phyloP scores from a whole-genome alignment of 2,329 filamentous ascomycete genomes.

The Gyromitra esculenta region DNA sequence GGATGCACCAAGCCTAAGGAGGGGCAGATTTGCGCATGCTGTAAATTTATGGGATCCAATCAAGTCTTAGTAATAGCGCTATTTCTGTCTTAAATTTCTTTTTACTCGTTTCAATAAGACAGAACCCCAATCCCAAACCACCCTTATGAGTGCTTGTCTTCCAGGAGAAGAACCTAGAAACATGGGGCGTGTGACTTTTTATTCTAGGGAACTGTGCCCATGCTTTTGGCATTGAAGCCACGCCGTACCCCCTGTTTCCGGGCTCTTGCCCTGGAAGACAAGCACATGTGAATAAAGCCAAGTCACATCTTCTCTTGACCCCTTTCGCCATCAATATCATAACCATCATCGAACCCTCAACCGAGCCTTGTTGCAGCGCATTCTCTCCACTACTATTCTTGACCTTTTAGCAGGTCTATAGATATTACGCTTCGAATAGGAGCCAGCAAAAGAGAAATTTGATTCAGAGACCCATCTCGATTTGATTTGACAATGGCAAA shows the following conservation, averaged over 20 bases:
- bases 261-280: no score
- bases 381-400: background rate
- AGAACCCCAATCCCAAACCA: conserved; percentile 5
- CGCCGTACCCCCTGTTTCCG: no score
- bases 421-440: background rate
- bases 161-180: no score
- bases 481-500: conserved; percentile 5
- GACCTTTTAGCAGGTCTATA: background rate
- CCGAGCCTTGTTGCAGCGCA: background rate
- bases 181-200: no score
- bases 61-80: background rate
- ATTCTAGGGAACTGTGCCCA: no score
- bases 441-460: background rate
- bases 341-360: background rate
- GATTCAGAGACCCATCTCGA: background rate
- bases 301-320: background rate
- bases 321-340: background rate
- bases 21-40: background rate
- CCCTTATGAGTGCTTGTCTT: background rate
- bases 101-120: background rate
- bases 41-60: background rate
- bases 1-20: background rate
- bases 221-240: no score
- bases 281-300: background rate
- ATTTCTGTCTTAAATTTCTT: conserved; percentile 11